Evolutionary conservation across 2,329 filamentous ascomycete genomes (phyloP).

Genomic region (Chaetomium strumarium): DNA sequence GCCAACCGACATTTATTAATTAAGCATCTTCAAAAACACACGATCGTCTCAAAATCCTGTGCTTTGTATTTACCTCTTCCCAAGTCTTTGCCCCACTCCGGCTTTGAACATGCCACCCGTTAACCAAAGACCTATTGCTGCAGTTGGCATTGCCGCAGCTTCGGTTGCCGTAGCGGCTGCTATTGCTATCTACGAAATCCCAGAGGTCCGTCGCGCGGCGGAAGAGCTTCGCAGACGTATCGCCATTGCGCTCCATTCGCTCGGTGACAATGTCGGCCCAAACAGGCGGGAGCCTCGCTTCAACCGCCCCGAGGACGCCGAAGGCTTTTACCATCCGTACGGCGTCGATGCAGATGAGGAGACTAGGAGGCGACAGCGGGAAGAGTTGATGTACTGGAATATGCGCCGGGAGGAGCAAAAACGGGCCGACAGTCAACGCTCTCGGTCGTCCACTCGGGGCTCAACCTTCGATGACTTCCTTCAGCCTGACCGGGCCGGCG

Average conservation of each 20-base stretch:
- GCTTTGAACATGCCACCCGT: conserved; percentile 43
- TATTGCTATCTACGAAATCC: conserved; percentile 58
- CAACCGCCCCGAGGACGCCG: conserved; percentile 61
- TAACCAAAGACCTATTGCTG: conserved; percentile 50
- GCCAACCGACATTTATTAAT: too few relatives aligned
- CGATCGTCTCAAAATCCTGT: background rate
- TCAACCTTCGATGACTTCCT: conserved; percentile 57
- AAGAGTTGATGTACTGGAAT: conserved; percentile 64
- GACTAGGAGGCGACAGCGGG: conserved; percentile 53
- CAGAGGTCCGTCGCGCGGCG: conserved; percentile 56
- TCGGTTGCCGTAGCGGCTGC: conserved; percentile 53
- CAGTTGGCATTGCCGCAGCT: conserved; percentile 54
- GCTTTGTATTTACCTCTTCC: background rate
- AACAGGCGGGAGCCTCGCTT: conserved; percentile 47
- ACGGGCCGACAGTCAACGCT: conserved; percentile 29
- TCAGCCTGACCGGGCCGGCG: conserved; percentile 43
- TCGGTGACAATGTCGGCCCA: conserved; percentile 52
- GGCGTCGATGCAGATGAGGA: conserved; percentile 59
- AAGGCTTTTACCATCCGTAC: conserved; percentile 52
- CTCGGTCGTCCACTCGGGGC: conserved; percentile 25
- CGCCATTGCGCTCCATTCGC: conserved; percentile 52
- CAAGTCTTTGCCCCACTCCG: background rate
- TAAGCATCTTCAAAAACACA: background rate
- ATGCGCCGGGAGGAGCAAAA: conserved; percentile 44
- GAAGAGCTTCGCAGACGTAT: conserved; percentile 57